Conservation (phyloP, 352 stramenopile species). For the Phytophthora pini region DNA sequence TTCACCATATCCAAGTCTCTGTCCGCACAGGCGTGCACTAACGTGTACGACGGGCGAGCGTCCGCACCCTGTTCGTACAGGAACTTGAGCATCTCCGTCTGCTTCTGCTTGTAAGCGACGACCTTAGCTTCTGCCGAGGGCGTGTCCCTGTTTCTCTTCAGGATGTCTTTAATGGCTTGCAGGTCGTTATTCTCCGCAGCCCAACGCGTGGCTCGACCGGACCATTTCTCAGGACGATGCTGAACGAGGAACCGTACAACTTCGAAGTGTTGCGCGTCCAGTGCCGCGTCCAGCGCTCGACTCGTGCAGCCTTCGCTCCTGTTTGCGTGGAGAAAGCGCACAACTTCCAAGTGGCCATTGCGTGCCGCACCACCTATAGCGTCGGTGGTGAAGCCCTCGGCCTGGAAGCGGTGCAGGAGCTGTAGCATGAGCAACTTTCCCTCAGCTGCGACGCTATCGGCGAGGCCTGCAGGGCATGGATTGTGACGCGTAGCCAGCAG, state of each 20-base stretch:
- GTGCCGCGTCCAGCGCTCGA: conserved; percentile 39
- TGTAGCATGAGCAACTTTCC: conserved; percentile 49
- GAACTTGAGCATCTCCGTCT: conserved; percentile 55
- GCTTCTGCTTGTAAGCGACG: conserved; percentile 45
- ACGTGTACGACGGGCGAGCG: conserved; percentile 44
- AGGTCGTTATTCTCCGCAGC: conserved; percentile 46
- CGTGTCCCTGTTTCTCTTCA: conserved; percentile 38
- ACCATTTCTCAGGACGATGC: conserved; percentile 54
- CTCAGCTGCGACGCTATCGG: conserved; percentile 42
- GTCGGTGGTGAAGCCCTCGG: conserved; percentile 36
- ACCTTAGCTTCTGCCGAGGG: conserved; percentile 56
- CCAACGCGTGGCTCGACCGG: conserved; percentile 40
- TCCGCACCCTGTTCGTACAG: conserved; percentile 62
- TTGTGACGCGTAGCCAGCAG: conserved; percentile 43
- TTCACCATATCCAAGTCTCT: conserved; percentile 58
- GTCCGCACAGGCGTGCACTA: conserved; percentile 48
- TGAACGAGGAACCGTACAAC: conserved; percentile 59
- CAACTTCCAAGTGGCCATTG: conserved; percentile 44
- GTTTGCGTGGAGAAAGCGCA: conserved; percentile 59
- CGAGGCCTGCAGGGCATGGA: conserved; percentile 30
- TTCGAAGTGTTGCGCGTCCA: conserved; percentile 40
- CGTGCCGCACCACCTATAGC: conserved; percentile 56
- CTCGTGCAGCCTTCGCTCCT: conserved; percentile 54
- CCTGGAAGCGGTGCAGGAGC: conserved; percentile 45
- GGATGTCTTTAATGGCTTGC: conserved; percentile 36